Percentiles rank a stretch among this genome's conserved stretches.
phyloP scores from a whole-genome alignment of 305 asterid species.

The Solanum hybrid region DNA sequence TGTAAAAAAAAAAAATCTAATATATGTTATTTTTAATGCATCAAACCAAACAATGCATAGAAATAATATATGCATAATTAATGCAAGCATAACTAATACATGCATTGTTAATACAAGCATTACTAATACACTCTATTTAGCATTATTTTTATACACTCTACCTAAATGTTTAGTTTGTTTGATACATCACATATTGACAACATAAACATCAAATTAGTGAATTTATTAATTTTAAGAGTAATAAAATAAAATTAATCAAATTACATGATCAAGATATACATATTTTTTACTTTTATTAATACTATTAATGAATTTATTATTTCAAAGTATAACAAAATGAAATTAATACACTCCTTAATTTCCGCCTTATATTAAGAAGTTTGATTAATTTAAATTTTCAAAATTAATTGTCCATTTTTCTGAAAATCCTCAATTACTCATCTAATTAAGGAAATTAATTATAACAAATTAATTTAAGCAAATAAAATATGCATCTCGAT shows the following conservation, averaged over 20 bases:
- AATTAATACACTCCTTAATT: neutral
- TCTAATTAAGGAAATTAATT: neutral
- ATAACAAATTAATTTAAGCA: too few relatives aligned
- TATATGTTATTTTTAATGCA: neutral
- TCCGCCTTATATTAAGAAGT: neutral
- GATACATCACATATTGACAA: neutral
- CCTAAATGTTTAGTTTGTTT: neutral
- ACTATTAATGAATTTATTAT: neutral
- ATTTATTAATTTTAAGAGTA: neutral
- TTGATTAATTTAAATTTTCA: too few relatives aligned
- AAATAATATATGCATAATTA: neutral
- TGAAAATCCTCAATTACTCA: neutral
- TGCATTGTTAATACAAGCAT: neutral
- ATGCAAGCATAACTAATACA: neutral
- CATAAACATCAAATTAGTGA: neutral
- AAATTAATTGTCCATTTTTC: neutral
- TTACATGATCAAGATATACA: neutral
- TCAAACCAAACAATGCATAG: neutral
- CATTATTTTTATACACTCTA: neutral
- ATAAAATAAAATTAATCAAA: too few relatives aligned
- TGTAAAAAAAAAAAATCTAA: rapidly evolving
- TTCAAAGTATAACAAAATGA: neutral
- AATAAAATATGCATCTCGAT: neutral
- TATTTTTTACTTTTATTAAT: neutral
- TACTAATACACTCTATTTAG: neutral